Conservation (phyloP, 2,329 filamentous ascomycete genomes). For the Tolypocladium guangdongense region DNA sequence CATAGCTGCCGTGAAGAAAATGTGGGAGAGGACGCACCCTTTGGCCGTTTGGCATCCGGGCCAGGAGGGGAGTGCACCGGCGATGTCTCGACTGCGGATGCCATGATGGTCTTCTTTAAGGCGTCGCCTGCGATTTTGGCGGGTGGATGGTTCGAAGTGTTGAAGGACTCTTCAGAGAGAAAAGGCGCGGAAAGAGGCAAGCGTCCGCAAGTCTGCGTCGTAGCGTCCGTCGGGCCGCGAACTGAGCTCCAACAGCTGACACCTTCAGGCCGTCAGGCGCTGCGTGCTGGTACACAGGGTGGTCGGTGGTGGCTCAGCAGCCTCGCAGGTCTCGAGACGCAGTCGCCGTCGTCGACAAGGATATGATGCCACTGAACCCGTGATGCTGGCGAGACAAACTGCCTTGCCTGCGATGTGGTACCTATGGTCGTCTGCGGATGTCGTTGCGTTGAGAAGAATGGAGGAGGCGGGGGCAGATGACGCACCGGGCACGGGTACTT, state of each 20-base stretch:
- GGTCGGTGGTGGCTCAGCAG: not conserved
- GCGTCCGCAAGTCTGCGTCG: not conserved
- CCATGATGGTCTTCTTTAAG: constrained; percentile 19
- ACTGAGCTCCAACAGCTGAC: not conserved
- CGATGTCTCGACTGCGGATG: constrained; percentile 26
- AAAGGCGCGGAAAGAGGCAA: not conserved
- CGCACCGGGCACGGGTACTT: not conserved
- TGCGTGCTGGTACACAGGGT: not conserved
- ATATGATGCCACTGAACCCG: not conserved
- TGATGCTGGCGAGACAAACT: not conserved
- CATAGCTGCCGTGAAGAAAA: not conserved
- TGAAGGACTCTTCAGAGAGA: not conserved
- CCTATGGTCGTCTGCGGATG: not conserved
- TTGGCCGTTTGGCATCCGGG: constrained; percentile 31
- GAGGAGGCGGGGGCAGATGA: no score
- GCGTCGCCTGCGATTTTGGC: not conserved
- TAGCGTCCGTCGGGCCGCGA: not conserved
- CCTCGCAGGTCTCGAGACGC: not conserved
- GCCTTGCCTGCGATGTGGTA: not conserved
- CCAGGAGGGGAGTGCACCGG: constrained; percentile 31
- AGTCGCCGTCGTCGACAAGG: not conserved
- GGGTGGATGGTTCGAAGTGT: not conserved
- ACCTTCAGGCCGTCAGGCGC: not conserved
- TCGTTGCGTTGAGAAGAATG: no score
- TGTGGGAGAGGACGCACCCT: constrained; percentile 22